These are phyloP conservation scores for Lagerstroemia fauriei DNA, from an alignment of 441 rosid species.

Conservation along the genomic window DNA sequence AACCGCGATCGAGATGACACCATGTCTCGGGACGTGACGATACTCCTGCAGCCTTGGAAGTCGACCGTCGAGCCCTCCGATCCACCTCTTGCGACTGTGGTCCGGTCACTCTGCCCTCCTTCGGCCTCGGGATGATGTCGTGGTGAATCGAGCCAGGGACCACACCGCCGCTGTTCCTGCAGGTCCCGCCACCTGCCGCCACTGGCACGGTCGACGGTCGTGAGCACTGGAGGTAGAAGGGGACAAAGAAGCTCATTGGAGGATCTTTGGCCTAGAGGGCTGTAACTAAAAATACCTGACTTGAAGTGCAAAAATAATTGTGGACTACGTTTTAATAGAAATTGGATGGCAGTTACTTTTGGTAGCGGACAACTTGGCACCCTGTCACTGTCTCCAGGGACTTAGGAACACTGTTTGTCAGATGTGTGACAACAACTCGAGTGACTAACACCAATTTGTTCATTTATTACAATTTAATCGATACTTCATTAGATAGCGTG, in stretches of 20 bases:
- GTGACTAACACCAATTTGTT: too few species aligned
- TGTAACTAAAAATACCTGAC: not conserved
- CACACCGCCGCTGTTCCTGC: not conserved
- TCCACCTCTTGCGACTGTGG: not conserved
- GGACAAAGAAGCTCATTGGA: not conserved
- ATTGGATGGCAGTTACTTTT: not conserved
- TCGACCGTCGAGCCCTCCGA: not conserved
- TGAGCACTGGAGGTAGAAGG: not conserved
- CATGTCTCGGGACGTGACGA: not conserved
- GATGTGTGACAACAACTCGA: not conserved
- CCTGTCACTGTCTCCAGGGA: not conserved
- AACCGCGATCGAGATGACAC: slow-evolving; percentile 47
- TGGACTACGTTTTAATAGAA: not conserved
- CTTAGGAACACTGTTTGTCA: not conserved
- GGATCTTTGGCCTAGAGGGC: not conserved
- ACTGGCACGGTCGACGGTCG: not conserved
- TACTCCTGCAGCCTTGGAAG: not conserved
- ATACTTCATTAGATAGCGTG: too few species aligned
- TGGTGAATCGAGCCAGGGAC: not conserved
- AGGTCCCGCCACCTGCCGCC: not conserved
- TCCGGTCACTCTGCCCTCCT: not conserved
- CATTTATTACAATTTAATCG: too few species aligned
- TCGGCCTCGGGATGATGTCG: not conserved
- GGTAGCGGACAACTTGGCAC: not conserved
- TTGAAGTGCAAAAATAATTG: not conserved